These are phyloP conservation scores for Geotrichum restrictum DNA, from an alignment of 1,139 yeast genomes.

Conservation along the genomic window DNA sequence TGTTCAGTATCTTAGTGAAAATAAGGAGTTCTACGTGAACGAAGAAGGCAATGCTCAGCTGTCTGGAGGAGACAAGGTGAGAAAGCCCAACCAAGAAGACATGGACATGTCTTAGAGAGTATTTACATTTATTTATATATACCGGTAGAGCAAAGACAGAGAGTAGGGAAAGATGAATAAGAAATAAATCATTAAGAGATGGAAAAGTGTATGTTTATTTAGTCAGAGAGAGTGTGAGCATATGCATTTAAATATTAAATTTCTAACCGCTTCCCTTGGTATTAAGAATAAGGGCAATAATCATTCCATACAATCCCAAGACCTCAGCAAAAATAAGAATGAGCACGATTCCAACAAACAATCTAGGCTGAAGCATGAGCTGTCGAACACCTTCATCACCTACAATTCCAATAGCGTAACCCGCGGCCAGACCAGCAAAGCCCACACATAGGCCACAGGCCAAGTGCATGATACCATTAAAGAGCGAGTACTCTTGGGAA, in stretches of 20 bases:
- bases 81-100: constrained; percentile 7
- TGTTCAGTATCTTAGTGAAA: constrained; percentile 45
- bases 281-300: constrained; percentile 94
- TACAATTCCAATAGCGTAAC: constrained; percentile 96
- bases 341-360: constrained; percentile 79
- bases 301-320: constrained; percentile 72
- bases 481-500: constrained; percentile 87
- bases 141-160: too few relatives aligned
- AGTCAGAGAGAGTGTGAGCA: not conserved
- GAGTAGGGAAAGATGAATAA: too few relatives aligned
- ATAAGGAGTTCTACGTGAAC: constrained; percentile 28
- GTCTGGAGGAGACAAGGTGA: constrained; percentile 20
- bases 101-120: constrained; percentile 17
- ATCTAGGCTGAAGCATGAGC: constrained; percentile 92
- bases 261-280: constrained; percentile 23
- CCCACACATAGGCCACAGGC: constrained; percentile 99
- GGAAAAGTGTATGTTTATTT: too few relatives aligned
- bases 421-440: constrained; percentile 91
- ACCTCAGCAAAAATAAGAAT: constrained; percentile 98
- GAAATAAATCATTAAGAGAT: not conserved
- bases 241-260: not conserved
- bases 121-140: not conserved
- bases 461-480: constrained; percentile 95
- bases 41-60: constrained; percentile 30
- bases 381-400: constrained; percentile 99